Base-by-base conservation (phyloP, 768 basidiomycete species). In the Lactifluus hygrophoroides region DNA sequence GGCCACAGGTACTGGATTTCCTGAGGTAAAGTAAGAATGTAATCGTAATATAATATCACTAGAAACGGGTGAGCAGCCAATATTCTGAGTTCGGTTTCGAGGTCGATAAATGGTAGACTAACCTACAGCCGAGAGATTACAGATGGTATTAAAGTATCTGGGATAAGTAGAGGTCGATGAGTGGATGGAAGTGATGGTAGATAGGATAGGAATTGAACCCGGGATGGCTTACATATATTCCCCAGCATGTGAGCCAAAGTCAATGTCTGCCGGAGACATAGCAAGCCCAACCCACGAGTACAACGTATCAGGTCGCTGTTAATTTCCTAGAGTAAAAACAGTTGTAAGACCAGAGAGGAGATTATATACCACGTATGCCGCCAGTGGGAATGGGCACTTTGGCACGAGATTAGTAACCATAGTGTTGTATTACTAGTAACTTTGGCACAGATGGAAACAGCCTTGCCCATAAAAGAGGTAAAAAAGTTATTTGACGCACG, bases 1-100 rank as follows among this genome's bases (percentile, higher is more conserved):
- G 66, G 66, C 80, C 80, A 82, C 8, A 82, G 64, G 43, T 71
- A 73, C 16, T 66, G 64, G 38, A 77, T 64, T 62, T 82, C 80
- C 30, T 63, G 63, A 16, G 63, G 58, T 38, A 69, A 58, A 11
- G 71, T 72, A 46, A 70, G 52, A 13, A 65, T 1, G 47, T 66
- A 69, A 61, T 72, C 70, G 58, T 71, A 72, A 38, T 69, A 66
- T 27, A 71, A 47, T 8, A 72, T 54, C 40, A 47, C 71, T 72
- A 45, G 11, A 42, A 53, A 40, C 14, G 7, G 10, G 11, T 11
- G 5, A 30, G 30, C n/a, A 25, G 25, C n/a, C 37, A 23, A 10
- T 9, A 47, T 0, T 27, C 37, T 55, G 11, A 47, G 19, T 47
- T 47, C n/a, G 45, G n/a, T 9, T 34, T 34, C 13, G 21, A 34